phyloP scores from a whole-genome alignment of 305 asterid genomes.

The Solanum aculeatissimum region DNA sequence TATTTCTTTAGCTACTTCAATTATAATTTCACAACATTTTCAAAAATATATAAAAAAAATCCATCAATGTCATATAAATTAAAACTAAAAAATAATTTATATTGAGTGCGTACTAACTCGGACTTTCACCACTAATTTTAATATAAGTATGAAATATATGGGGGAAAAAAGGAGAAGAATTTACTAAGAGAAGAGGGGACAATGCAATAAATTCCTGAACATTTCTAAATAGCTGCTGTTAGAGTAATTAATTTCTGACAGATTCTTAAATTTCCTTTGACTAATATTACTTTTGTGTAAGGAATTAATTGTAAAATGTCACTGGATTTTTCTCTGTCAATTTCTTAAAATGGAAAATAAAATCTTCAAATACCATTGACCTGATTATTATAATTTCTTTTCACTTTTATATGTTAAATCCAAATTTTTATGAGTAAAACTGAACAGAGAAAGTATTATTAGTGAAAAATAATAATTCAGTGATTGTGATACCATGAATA shows the following conservation, averaged over 20 bases:
- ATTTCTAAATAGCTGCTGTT: not conserved
- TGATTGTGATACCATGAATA: no score
- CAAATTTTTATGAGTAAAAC: no score
- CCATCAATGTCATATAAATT: no score
- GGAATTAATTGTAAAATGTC: not conserved
- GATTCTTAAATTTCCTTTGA: not conserved
- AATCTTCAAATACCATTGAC: not conserved
- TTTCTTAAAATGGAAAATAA: not conserved
- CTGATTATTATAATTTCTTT: not conserved
- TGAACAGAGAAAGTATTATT: no score
- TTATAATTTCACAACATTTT: no score
- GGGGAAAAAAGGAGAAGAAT: not conserved
- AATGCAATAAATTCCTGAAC: not conserved
- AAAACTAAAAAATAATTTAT: no score
- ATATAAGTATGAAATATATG: not conserved
- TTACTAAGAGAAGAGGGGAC: not conserved
- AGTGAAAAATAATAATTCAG: no score
- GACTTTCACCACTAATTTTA: no score
- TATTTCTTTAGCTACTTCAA: no score
- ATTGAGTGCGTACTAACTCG: no score
- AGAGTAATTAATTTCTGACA: not conserved
- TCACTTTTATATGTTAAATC: no score
- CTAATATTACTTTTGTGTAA: not conserved
- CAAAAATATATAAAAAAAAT: no score
- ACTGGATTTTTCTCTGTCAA: not conserved